phyloP scores from a whole-genome alignment of 1,284 basidiomycete species.

The Leccinum subrobustum region DNA sequence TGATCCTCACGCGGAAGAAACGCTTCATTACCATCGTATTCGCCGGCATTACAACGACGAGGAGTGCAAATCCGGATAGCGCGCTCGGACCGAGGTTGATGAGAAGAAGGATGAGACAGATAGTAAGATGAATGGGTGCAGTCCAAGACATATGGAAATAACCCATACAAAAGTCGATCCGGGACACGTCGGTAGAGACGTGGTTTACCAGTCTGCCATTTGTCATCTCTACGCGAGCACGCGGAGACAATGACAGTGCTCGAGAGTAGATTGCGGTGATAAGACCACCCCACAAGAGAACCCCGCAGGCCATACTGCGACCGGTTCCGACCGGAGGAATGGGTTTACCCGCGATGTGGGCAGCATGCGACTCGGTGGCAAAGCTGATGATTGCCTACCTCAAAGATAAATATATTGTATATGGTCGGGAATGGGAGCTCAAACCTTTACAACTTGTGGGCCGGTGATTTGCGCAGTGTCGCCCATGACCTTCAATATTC shows the following conservation, averaged over 20 bases:
- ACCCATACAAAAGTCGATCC: background rate
- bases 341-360: conserved; percentile 44
- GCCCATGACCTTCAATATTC: conserved; percentile 71
- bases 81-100: conserved; percentile 75
- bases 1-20: conserved; percentile 69
- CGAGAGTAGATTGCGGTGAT: background rate
- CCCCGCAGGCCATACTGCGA: background rate
- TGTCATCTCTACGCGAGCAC: background rate
- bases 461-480: conserved; percentile 75
- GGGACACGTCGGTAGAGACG: background rate
- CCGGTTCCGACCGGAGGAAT: conserved; percentile 67
- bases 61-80: conserved; percentile 79
- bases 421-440: conserved; percentile 1
- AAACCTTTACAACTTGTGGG: conserved; percentile 74
- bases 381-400: conserved; percentile 74
- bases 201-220: background rate
- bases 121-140: background rate
- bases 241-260: background rate
- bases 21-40: conserved; percentile 76
- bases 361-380: conserved; percentile 61
- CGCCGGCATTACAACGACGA: conserved; percentile 58
- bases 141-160: background rate
- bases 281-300: background rate
- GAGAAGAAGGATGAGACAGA: background rate
- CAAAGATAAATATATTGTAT: conserved; percentile 1